Conservation (phyloP, 2,329 filamentous ascomycete genomes). For the Penicillium corylophilum region DNA sequence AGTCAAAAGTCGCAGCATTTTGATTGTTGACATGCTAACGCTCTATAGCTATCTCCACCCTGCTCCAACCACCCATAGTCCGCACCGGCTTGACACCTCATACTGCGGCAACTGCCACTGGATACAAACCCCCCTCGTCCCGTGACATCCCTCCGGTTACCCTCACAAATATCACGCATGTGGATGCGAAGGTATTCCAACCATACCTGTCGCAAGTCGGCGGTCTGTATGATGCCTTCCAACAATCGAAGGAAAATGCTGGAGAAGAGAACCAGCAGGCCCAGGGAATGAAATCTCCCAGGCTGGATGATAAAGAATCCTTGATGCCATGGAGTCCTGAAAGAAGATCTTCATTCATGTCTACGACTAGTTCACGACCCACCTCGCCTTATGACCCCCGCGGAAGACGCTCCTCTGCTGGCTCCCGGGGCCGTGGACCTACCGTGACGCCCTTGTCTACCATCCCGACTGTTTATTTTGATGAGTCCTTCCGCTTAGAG, state of each 20-base stretch:
- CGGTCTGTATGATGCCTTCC: constrained; percentile 82
- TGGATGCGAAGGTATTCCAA: constrained; percentile 77
- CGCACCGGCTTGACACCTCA: constrained; percentile 83
- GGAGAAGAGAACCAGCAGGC: constrained; percentile 58
- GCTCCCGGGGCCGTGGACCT: constrained; percentile 56
- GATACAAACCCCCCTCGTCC: constrained; percentile 78
- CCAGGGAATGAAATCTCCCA: constrained; percentile 46
- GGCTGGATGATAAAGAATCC: constrained; percentile 51
- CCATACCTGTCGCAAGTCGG: constrained; percentile 84
- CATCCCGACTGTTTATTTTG: constrained; percentile 90
- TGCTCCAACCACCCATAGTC: constrained; percentile 88
- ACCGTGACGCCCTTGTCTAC: constrained; percentile 84
- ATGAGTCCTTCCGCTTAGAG: constrained; percentile 90
- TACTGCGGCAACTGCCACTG: constrained; percentile 64
- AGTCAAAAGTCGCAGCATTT: background rate
- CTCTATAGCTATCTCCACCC: constrained; percentile 77
- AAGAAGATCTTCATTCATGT: constrained; percentile 42
- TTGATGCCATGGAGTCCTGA: constrained; percentile 48
- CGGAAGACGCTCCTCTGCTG: constrained; percentile 53
- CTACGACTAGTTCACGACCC: constrained; percentile 43
- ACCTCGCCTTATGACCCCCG: constrained; percentile 51
- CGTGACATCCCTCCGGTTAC: constrained; percentile 92
- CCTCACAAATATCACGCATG: constrained; percentile 79
- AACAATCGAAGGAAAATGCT: constrained; percentile 74
- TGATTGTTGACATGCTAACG: constrained; percentile 13